Evolutionary conservation across 2,329 filamentous ascomycete genomes (phyloP).

Genomic region (Fusarium guadeloupense): DNA sequence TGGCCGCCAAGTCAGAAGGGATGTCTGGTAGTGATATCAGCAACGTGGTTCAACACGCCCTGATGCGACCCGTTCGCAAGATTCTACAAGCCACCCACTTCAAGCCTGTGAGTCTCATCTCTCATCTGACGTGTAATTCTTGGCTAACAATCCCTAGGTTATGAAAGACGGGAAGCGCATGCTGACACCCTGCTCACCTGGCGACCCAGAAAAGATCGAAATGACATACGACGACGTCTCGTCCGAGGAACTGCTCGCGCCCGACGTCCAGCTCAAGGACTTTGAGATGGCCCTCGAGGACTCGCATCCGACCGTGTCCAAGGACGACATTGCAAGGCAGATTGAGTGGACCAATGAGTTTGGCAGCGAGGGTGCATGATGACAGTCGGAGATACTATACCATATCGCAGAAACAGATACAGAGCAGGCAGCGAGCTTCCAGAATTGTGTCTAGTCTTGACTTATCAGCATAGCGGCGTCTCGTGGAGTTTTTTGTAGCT

Average conservation of each 20-base stretch:
- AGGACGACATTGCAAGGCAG: constrained; percentile 84
- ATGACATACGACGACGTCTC: constrained; percentile 94
- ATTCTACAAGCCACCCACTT: constrained; percentile 98
- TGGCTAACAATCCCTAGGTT: constrained; percentile 62
- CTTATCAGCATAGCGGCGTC: constrained; percentile 40
- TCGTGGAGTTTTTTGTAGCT: constrained; percentile 36
- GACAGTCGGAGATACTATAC: too few relatives aligned
- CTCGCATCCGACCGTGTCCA: constrained; percentile 88
- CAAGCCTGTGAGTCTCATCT: constrained; percentile 74
- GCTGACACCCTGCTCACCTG: constrained; percentile 92
- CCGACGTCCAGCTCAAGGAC: constrained; percentile 86
- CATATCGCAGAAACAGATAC: too few relatives aligned
- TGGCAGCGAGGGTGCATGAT: constrained; percentile 81
- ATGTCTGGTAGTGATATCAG: constrained; percentile 97
- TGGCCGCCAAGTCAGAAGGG: constrained; percentile 86
- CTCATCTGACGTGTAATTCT: accelerated
- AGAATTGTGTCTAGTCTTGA: constrained; percentile 39
- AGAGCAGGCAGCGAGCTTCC: constrained; percentile 27
- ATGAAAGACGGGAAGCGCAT: constrained; percentile 72
- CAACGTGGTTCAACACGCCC: constrained; percentile 93
- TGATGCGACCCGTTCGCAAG: constrained; percentile 97
- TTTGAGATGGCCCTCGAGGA: constrained; percentile 92
- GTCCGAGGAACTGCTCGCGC: constrained; percentile 85
- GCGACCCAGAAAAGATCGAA: constrained; percentile 84
- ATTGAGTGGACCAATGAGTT: constrained; percentile 96